Base-by-base conservation (phyloP, 192 early-diverging fungal genomes). In the Coemansia sp. region DNA sequence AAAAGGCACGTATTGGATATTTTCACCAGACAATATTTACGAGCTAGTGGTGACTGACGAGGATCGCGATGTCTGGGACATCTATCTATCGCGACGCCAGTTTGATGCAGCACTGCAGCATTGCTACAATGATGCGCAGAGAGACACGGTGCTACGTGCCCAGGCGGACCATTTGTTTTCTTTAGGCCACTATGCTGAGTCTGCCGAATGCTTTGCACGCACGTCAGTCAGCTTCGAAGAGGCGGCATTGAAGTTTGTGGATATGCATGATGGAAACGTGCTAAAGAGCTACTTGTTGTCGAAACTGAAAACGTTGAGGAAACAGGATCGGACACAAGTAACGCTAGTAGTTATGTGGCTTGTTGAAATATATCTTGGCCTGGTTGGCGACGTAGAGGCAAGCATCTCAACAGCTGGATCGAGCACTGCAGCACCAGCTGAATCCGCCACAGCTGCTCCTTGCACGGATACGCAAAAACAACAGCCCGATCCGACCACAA, bases 1-100 rank as follows among this genome's bases (percentile, higher is more conserved):
- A 13, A 92, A 93, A 66, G 88, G 89, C 61, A 97, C 96, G 1
- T 95, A 89, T 64, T 99, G 98, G 98, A 82, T 98, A 32, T 92
- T 88, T 46, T 97, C 95, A 6, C 90, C 89, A n/a, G 63, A 77
- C 11, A 83, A 90, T 4, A 87, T 99, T 41, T 93, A 90, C 67
- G 96, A 99, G 81, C 77, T 99, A n/a, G 85, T 94, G 32, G 87
- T 98, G 22, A 89, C 85, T 0, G 91, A 96, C 40, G 98, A 99
- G 83, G 94, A 95, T 62, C 88, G 95, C 41, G 90, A 99, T 66
- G 90, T 97, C 6, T 99, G 98, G 98, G 86, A 88, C 40, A 85
- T 98, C 3, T 98, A 92, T 71, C 77, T 99, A 43, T 78, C 89
- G 36, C 88, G 88, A 42, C 89, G 90, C 60, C 84, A 90, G 63